Evolutionary conservation across 2,329 filamentous ascomycete species (phyloP).

Genomic region (Biscogniauxia sp.): DNA sequence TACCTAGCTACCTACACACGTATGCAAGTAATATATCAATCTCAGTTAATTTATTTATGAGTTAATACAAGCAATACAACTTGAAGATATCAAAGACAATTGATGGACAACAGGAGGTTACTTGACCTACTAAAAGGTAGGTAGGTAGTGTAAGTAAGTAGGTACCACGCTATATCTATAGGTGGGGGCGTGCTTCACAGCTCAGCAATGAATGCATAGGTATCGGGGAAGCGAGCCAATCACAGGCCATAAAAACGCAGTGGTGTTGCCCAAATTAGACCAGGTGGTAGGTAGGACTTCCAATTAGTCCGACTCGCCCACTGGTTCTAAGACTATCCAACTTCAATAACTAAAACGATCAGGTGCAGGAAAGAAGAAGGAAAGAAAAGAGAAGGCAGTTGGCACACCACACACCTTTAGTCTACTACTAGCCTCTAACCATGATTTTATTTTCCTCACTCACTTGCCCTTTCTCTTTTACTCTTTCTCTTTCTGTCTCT

Average conservation of each 20-base stretch:
- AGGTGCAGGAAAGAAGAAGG: neutral
- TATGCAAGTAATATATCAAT: too few species aligned
- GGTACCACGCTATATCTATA: too few species aligned
- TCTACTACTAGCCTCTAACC: too few species aligned
- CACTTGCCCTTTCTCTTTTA: too few species aligned
- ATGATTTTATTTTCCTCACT: too few species aligned
- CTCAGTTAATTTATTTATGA: too few species aligned
- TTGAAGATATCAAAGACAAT: too few species aligned
- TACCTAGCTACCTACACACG: too few species aligned
- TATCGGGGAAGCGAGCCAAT: neutral
- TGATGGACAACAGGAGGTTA: too few species aligned
- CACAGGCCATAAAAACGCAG: neutral
- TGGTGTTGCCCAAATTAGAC: conserved; percentile 5
- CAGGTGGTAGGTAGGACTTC: conserved; percentile 10
- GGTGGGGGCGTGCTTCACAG: neutral
- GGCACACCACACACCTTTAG: neutral
- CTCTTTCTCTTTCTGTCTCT: neutral
- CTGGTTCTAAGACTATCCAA: neutral
- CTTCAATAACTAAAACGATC: neutral
- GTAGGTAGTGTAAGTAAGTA: neutral
- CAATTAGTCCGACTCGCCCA: neutral
- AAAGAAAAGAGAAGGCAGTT: neutral
- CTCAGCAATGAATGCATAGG: neutral
- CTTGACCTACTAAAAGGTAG: too few species aligned
- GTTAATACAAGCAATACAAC: too few species aligned